These are phyloP conservation scores for Apiotrichum brassicae DNA, from an alignment of 1,284 basidiomycete genomes.

Conservation along the genomic window DNA sequence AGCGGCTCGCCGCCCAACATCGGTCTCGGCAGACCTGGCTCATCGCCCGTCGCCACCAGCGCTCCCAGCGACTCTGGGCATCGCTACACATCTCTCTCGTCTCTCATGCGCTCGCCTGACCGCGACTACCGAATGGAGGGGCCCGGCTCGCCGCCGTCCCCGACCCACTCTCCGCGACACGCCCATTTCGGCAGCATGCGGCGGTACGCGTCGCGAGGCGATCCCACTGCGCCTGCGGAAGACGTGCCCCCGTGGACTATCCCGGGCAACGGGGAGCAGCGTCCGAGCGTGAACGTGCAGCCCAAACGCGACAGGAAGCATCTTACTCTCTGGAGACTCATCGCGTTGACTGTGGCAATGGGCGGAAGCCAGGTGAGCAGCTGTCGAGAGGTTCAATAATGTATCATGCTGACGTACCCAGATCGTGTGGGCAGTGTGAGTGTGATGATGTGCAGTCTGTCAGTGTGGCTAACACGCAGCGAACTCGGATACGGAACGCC, in stretches of 20 bases:
- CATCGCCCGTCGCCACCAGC: background rate
- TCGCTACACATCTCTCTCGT: conserved; percentile 34
- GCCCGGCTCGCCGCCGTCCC: background rate
- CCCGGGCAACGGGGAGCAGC: conserved; percentile 5
- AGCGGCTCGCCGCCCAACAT: background rate
- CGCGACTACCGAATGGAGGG: conserved; percentile 5
- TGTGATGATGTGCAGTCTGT: conserved; percentile 6
- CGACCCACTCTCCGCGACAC: background rate
- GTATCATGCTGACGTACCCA: background rate
- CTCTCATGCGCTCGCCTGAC: conserved; percentile 19
- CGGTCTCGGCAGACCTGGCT: background rate
- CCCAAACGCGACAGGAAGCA: conserved; percentile 8
- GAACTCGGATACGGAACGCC: conserved; percentile 80
- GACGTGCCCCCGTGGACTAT: background rate
- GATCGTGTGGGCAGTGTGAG: conserved; percentile 41
- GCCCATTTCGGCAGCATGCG: background rate
- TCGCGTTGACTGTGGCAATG: conserved; percentile 52
- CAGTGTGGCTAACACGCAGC: conserved; percentile 19
- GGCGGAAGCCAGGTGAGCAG: conserved; percentile 66
- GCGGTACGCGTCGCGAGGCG: background rate
- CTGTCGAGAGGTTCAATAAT: background rate
- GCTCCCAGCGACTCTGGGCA: background rate
- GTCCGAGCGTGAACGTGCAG: background rate
- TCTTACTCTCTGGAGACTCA: conserved; percentile 30
- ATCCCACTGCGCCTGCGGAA: background rate